Percentiles rank a stretch among this genome's conserved stretches.
phyloP scores from a whole-genome alignment of 78 protist species.

The Dictyostelium discoideum region DNA sequence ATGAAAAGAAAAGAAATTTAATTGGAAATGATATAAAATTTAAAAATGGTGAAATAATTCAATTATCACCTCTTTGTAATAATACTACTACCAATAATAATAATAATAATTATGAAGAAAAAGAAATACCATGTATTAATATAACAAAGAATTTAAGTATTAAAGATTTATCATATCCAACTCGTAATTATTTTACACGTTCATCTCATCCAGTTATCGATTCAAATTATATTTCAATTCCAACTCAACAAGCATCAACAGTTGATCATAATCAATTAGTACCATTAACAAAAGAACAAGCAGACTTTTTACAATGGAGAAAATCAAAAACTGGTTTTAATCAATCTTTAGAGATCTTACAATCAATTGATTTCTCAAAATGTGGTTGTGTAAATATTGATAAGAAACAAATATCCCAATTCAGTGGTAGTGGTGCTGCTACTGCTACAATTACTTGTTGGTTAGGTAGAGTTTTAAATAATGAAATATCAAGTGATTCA shows the following conservation, averaged over 20 bases:
- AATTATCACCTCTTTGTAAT: not conserved
- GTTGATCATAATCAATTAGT: not conserved
- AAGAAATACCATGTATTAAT: not conserved
- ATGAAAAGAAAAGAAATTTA: not conserved
- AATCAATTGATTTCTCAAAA: conserved; percentile 2
- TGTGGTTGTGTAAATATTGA: not conserved
- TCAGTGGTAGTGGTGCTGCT: too few relatives aligned
- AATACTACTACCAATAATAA: too few relatives aligned
- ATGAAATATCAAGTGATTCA: not conserved
- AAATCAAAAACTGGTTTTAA: not conserved
- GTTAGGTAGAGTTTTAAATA: conserved; percentile 21
- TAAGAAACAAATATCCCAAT: not conserved
- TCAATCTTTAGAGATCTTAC: not conserved
- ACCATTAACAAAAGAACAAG: not conserved
- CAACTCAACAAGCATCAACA: conserved; percentile 2
- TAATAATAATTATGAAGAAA: too few relatives aligned
- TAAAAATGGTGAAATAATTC: not conserved
- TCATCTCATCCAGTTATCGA: not conserved
- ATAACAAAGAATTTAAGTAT: not conserved
- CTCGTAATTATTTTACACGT: conserved; percentile 24
- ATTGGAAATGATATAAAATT: conserved; percentile 3
- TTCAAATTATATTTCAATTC: not conserved
- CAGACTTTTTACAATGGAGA: conserved; percentile 36
- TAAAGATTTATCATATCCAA: conserved; percentile 26
- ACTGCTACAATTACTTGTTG: not conserved